These are phyloP conservation scores for Fusarium incarnatum DNA, from an alignment of 2,329 filamentous ascomycete species.

Conservation along the genomic window DNA sequence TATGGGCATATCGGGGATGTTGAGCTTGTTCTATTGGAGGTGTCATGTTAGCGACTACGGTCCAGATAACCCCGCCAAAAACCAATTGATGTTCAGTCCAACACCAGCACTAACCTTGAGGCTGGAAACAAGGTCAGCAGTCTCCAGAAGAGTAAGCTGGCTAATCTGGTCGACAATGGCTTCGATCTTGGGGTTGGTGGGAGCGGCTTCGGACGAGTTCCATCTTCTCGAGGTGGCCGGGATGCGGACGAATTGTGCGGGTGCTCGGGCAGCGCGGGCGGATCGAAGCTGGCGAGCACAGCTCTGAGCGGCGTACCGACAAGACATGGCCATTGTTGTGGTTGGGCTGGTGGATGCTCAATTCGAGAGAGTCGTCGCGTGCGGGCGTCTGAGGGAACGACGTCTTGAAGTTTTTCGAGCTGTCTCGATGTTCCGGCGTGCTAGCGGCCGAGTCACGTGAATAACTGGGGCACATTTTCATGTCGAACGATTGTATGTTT, in stretches of 20 bases:
- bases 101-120: slow-evolving; percentile 77
- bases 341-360: slow-evolving; percentile 44
- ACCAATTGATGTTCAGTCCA: slow-evolving; percentile 22
- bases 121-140: slow-evolving; percentile 91
- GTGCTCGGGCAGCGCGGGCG: slow-evolving; percentile 58
- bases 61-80: background rate
- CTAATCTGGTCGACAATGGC: slow-evolving; percentile 98
- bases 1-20: slow-evolving; percentile 97
- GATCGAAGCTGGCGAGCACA: slow-evolving; percentile 72
- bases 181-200: slow-evolving; percentile 88
- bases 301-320: slow-evolving; percentile 72
- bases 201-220: slow-evolving; percentile 82
- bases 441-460: slow-evolving; percentile 42
- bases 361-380: slow-evolving; percentile 47
- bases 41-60: slow-evolving; percentile 30
- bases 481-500: slow-evolving; percentile 5
- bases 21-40: slow-evolving; percentile 79
- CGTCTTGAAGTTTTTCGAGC: slow-evolving; percentile 59
- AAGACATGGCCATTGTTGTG: slow-evolving; percentile 70
- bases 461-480: slow-evolving; percentile 19
- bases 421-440: slow-evolving; percentile 43
- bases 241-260: slow-evolving; percentile 61
- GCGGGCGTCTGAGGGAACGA: slow-evolving; percentile 46
- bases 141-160: slow-evolving; percentile 96
- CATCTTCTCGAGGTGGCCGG: slow-evolving; percentile 74